Evolutionary conservation across 306 rosid genomes (phyloP), one percentile per base, ranked within the genome.

Genomic region (Urtica urens): DNA sequence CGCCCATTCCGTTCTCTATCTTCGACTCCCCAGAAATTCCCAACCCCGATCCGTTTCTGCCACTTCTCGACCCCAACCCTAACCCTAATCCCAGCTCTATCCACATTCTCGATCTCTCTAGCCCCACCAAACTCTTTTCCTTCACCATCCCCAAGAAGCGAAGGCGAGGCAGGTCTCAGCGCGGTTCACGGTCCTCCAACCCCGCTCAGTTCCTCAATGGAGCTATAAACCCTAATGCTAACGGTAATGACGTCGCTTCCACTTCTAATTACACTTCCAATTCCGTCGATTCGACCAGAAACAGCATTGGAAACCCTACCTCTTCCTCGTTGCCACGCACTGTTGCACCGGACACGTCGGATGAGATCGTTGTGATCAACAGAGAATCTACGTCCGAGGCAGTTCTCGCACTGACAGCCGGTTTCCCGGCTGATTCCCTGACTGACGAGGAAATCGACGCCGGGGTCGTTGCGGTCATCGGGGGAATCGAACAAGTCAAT

Each of bases 401-500:
- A 1, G 47, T 90, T 53, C 70, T 81, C 15, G 95, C 92, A 9
- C 86, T 90, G 12, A 46, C 69, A 0, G 84, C 94, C 0, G 97
- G 97, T 8, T 90, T 90, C 26, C 95, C 95, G 0, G 97, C 97
- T 0, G 97, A 90, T 75, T 82, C 88, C 4, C 68, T 90, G 3
- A 78, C 90, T 0, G 95, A 90, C 50, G 97, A 90, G 68, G 95
- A 90, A 66, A 79, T 84, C 13, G 95, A 84, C 52, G 77, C 81
- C 0, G 77, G 82, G 26, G 84, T 90, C 40, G 68, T 88, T 26
- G 75, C 80, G 0, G 68, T 78, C 7, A 68, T 90, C 2, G 95
- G 95, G 16, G 95, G 97, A 14, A 84, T 84, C 19, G 97, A 90
- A 41, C 97, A 90, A 75, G 95, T 84, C 22, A 90, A 90, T 56